phyloP scores from a whole-genome alignment of 1,284 basidiomycete genomes.

The Kwoniella shivajii region DNA sequence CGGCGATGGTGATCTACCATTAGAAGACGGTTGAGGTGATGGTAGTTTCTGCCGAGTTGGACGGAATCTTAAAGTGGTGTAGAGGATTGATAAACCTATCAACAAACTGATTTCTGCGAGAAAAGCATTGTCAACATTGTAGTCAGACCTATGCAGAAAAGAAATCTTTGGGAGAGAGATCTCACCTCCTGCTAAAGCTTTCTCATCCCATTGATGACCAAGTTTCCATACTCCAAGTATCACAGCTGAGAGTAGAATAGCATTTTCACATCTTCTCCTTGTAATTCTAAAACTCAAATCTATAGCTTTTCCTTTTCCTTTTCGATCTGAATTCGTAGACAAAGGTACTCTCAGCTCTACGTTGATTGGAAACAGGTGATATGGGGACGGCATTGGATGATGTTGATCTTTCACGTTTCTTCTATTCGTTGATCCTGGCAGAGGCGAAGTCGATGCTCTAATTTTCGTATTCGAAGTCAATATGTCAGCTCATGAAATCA shows the following conservation, averaged over 20 bases:
- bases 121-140: conserved; percentile 5
- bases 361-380: conserved; percentile 30
- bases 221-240: conserved; percentile 37
- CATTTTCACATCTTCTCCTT: conserved; percentile 42
- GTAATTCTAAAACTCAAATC: conserved; percentile 29
- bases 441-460: conserved; percentile 1
- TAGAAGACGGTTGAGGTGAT: conserved; percentile 5
- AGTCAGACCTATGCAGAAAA: no score
- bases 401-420: conserved; percentile 12
- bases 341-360: conserved; percentile 8
- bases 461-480: neutral
- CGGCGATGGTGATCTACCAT: conserved; percentile 14
- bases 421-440: neutral
- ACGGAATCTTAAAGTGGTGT: conserved; percentile 24
- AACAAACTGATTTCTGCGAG: conserved; percentile 35
- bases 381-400: conserved; percentile 21
- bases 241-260: conserved; percentile 39
- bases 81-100: conserved; percentile 32
- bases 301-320: conserved; percentile 15
- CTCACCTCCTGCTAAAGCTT: conserved; percentile 48
- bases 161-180: neutral
- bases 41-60: conserved; percentile 12
- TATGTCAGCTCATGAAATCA: no score
- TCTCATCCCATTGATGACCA: conserved; percentile 41
- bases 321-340: conserved; percentile 13